Conservation (phyloP, 116 monocot genomes). For the Trichopus zeylanicus region DNA sequence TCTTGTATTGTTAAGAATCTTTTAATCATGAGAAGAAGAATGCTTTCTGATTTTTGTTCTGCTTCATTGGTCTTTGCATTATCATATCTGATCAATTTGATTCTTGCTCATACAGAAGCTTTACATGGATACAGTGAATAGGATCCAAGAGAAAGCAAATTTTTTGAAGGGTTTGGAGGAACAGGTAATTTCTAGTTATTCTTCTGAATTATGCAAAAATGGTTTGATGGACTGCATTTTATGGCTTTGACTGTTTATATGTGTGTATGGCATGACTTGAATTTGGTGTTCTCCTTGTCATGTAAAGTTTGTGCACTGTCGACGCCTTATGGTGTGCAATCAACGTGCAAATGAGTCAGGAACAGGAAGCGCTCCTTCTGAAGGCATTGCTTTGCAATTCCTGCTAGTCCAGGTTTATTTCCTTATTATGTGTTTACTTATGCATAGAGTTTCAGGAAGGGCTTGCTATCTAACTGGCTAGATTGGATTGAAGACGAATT, state of each 20-base stretch:
- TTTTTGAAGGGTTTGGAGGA: constrained; percentile 48
- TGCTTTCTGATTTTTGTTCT: too few species aligned
- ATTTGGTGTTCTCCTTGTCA: neutral
- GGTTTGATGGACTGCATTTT: neutral
- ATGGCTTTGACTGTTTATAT: neutral
- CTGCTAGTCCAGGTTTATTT: constrained; percentile 46
- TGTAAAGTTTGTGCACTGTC: constrained; percentile 34
- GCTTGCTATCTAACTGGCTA: neutral
- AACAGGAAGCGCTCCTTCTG: constrained; percentile 13
- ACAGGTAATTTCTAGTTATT: constrained; percentile 26
- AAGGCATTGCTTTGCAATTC: constrained; percentile 52
- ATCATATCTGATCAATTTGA: neutral
- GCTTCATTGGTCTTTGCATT: neutral
- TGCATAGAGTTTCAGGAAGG: neutral
- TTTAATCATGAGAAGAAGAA: too few species aligned
- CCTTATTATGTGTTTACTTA: constrained; percentile 3
- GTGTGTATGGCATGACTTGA: neutral
- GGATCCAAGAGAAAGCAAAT: constrained; percentile 36
- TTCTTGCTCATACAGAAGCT: constrained; percentile 20
- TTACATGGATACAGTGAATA: constrained; percentile 23
- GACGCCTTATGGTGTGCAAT: constrained; percentile 35
- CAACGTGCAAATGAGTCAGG: constrained; percentile 15
- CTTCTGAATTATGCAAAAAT: constrained; percentile 1
- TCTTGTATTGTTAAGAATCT: too few species aligned
- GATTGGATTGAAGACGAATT: too few species aligned